These are phyloP conservation scores for Claviceps arundinis DNA, from an alignment of 2,329 filamentous ascomycete species.

Conservation along the genomic window DNA sequence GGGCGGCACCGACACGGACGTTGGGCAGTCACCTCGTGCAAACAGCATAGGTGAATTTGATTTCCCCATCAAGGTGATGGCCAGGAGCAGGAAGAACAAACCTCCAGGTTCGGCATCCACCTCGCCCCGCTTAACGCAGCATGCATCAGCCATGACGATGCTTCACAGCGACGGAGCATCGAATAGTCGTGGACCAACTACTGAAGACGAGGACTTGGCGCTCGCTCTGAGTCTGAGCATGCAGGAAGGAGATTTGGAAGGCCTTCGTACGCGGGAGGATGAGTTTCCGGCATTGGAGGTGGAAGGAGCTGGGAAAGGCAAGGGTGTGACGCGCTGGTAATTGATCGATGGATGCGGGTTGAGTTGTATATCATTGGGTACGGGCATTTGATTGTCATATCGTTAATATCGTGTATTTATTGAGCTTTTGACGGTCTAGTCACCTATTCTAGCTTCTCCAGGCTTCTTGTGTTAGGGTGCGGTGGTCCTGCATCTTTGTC, in stretches of 20 bases:
- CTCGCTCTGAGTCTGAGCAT: constrained; percentile 48
- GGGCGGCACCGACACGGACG: constrained; percentile 33
- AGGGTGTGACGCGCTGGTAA: constrained; percentile 16
- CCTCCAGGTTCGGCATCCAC: constrained; percentile 16
- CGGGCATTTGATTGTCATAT: too few species aligned
- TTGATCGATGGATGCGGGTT: too few species aligned
- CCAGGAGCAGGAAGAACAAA: constrained; percentile 28
- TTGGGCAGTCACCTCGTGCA: constrained; percentile 29
- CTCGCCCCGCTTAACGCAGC: constrained; percentile 23
- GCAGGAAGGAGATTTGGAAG: constrained; percentile 31
- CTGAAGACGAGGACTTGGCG: constrained; percentile 43
- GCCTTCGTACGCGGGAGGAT: constrained; percentile 13
- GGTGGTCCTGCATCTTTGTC: too few species aligned
- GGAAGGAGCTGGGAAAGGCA: constrained; percentile 32
- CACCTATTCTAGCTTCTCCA: too few species aligned
- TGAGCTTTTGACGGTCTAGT: too few species aligned
- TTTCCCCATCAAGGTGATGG: constrained; percentile 36
- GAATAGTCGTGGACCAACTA: background rate
- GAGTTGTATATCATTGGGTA: too few species aligned
- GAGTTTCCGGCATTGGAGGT: constrained; percentile 28
- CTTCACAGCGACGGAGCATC: constrained; percentile 5
- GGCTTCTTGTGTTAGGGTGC: too few species aligned
- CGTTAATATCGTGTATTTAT: too few species aligned
- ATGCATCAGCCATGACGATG: constrained; percentile 17
- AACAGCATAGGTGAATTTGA: constrained; percentile 37